Conservation (phyloP, 2,329 filamentous ascomycete genomes). For the Neocatenulostroma microsporum region DNA sequence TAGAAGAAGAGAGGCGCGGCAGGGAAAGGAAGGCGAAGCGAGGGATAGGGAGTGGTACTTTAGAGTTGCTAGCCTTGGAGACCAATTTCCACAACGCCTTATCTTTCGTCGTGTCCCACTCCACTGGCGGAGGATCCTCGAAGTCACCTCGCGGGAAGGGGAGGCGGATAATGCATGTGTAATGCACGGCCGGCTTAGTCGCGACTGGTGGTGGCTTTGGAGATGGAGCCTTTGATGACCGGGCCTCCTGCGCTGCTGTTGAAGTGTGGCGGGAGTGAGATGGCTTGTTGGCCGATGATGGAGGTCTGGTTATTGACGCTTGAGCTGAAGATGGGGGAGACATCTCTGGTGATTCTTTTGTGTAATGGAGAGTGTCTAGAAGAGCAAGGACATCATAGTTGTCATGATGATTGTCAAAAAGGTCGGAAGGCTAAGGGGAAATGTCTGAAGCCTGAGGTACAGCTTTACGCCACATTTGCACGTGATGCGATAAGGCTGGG, state of each 20-base stretch:
- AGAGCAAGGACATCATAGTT: no score
- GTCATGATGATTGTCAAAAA: no score
- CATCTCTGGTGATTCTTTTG: no score
- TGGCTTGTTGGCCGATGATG: conserved; percentile 5
- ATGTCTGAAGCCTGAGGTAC: no score
- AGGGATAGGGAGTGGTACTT: conserved; percentile 16
- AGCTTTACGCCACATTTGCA: no score
- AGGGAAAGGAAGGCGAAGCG: no score
- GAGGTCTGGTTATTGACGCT: conserved; percentile 1
- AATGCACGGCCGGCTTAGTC: conserved; percentile 28
- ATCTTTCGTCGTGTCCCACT: conserved; percentile 84
- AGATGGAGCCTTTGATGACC: conserved; percentile 1
- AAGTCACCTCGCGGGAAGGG: conserved; percentile 83
- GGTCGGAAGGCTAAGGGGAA: no score
- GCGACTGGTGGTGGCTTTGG: conserved; percentile 6
- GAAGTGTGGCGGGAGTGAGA: conserved; percentile 19
- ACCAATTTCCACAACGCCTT: conserved; percentile 84
- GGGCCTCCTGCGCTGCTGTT: conserved; percentile 6
- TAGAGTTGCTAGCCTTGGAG: conserved; percentile 68
- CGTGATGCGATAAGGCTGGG: no score
- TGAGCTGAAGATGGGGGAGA: conserved; percentile 19
- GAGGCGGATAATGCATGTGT: conserved; percentile 78
- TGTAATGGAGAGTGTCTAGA: no score
- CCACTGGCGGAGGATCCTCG: conserved; percentile 78
- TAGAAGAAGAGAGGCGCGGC: no score